These are phyloP conservation scores for Torulaspora franciscae DNA, from an alignment of 805 yeast genomes.

Conservation along the genomic window DNA sequence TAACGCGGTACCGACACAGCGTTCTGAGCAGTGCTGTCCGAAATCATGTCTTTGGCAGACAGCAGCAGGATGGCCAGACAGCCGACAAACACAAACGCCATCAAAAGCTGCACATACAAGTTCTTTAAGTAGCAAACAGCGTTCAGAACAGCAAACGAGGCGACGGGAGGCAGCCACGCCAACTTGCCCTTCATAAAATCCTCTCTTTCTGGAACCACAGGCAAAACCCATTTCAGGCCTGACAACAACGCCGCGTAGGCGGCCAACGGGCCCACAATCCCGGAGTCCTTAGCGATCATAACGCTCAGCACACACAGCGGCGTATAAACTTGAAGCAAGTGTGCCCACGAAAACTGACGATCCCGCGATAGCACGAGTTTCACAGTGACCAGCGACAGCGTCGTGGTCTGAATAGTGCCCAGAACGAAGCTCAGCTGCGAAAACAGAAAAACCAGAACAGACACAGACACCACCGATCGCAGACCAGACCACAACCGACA, in stretches of 20 bases:
- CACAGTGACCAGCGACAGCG: conserved; percentile 17
- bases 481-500: conserved; percentile 1
- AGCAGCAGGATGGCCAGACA: conserved; percentile 27
- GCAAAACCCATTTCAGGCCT: conserved; percentile 2
- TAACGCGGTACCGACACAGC: conserved; percentile 17
- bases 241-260: conserved; percentile 3
- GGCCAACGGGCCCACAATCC: not conserved
- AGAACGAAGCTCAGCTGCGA: conserved; percentile 9
- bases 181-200: not conserved
- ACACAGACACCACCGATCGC: conserved; percentile 5
- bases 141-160: conserved; percentile 3
- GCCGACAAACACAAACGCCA: conserved; percentile 33
- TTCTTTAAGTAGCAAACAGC: conserved; percentile 1
- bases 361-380: conserved; percentile 7
- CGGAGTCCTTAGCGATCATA: not conserved
- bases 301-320: conserved; percentile 8
- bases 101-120: conserved; percentile 21
- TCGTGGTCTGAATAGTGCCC: conserved; percentile 17
- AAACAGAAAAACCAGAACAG: conserved; percentile 2
- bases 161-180: conserved; percentile 4
- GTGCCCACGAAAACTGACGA: not conserved
- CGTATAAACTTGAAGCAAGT: conserved; percentile 1
- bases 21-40: conserved; percentile 8
- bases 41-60: conserved; percentile 24
- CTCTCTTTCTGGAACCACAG: conserved; percentile 1